A percentile compares a stretch with the other conserved stretches of the same genome.
phyloP scores from a whole-genome alignment of 228 moss, liverwort and hornwort genomes.

The Sphagnum fallax region DNA sequence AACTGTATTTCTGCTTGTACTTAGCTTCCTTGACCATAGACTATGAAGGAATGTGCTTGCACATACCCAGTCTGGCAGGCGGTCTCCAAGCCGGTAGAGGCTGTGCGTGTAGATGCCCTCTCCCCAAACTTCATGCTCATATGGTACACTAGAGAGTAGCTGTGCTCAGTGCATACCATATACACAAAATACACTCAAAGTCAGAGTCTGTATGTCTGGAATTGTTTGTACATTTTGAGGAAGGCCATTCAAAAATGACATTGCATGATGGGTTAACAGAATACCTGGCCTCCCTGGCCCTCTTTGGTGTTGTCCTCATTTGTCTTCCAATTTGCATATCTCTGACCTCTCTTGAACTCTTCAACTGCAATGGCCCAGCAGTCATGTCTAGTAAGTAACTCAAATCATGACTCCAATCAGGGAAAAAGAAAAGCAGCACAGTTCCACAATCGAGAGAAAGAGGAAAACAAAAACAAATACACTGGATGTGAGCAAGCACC shows the following conservation, averaged over 20 bases:
- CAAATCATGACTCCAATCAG: background rate
- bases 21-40: too few species aligned
- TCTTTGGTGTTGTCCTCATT: constrained; percentile 83
- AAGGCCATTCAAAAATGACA: background rate
- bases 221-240: background rate
- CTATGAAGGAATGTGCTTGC: background rate
- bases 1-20: too few species aligned
- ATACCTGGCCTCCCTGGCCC: constrained; percentile 93
- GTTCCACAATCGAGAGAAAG: background rate
- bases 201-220: background rate
- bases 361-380: constrained; percentile 42
- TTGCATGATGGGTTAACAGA: background rate
- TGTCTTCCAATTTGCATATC: constrained; percentile 94
- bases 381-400: background rate
- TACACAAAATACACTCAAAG: constrained; percentile 1
- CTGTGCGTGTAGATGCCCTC: constrained; percentile 85
- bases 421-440: background rate
- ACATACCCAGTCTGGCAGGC: constrained; percentile 86
- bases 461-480: background rate
- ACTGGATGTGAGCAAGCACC: background rate
- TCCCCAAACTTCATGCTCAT: constrained; percentile 78
- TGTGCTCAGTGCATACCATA: constrained; percentile 21
- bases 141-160: constrained; percentile 75
- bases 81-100: constrained; percentile 86
- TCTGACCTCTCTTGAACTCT: constrained; percentile 85